Evolutionary conservation across 2,329 filamentous ascomycete genomes (phyloP).

Genomic region (Colletotrichum cuscutae): DNA sequence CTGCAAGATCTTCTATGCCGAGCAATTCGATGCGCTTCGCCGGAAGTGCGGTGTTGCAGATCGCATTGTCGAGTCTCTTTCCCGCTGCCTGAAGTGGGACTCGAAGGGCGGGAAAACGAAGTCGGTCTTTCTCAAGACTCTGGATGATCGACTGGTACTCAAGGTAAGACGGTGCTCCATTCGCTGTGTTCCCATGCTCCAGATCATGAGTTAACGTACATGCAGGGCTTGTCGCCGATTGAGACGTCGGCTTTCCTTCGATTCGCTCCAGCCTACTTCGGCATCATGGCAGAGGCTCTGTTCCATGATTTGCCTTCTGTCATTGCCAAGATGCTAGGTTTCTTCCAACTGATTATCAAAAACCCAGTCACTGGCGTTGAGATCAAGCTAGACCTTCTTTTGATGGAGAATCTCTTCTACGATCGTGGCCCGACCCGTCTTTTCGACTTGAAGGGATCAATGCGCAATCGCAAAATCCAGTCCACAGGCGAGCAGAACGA

Average conservation of each 20-base stretch:
- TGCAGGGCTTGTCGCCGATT: slow-evolving; percentile 83
- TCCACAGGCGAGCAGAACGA: slow-evolving; percentile 96
- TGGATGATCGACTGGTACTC: slow-evolving; percentile 93
- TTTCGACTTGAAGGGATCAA: slow-evolving; percentile 96
- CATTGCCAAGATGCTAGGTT: slow-evolving; percentile 98
- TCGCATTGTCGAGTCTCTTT: slow-evolving; percentile 93
- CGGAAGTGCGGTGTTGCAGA: slow-evolving; percentile 93
- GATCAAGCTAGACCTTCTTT: slow-evolving; percentile 91
- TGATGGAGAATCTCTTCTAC: slow-evolving; percentile 99
- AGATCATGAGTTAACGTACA: slow-evolving; percentile 29
- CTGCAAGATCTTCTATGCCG: slow-evolving; percentile 98
- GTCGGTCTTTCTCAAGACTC: slow-evolving; percentile 94
- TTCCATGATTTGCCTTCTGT: slow-evolving; percentile 96
- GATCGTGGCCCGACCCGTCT: slow-evolving; percentile 89
- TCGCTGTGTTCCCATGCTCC: background rate
- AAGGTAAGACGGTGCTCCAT: slow-evolving; percentile 59
- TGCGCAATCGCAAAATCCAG: slow-evolving; percentile 98
- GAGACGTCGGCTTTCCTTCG: slow-evolving; percentile 94
- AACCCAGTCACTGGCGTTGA: slow-evolving; percentile 92
- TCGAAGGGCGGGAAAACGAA: slow-evolving; percentile 98
- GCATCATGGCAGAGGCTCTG: slow-evolving; percentile 94
- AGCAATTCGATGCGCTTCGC: slow-evolving; percentile 95
- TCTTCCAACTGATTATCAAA: slow-evolving; percentile 97
- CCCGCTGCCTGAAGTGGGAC: slow-evolving; percentile 96
- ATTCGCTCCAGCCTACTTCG: slow-evolving; percentile 97